Evolutionary conservation across 306 rosid species (phyloP), one percentile per base, ranked within the genome.

Genomic region (Herpetospermum pedunculosum): DNA sequence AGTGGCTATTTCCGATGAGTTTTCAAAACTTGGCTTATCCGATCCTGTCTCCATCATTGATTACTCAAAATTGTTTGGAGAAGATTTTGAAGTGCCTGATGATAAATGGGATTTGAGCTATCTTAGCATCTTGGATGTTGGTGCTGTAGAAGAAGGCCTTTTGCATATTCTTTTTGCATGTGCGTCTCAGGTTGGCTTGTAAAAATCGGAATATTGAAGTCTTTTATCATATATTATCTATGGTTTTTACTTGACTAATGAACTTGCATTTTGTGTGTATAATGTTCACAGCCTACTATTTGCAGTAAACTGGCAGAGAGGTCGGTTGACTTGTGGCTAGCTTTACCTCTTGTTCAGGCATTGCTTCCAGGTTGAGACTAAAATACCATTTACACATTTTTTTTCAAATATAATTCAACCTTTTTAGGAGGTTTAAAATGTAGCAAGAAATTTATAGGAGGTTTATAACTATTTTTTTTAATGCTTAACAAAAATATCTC

Each of bases 111-210:
- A 88, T 81, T 80, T 81, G 77, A 87, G 88, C 87, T 87, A 86
- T 83, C 87, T 87, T 62, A 92, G 84, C 81, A 79, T 87, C 77
- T 74, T 92, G 80, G 98, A 92, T 83, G 53, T 90, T 43, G 96
- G 84, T 49, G 96, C 90, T 4, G 96, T 90, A 77, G 98, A 92
- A 82, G 98, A 92, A 83, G 97, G 97, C 79, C 83, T 92, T 80
- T 77, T 90, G 72, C 96, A 92, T 44, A 84, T 92, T 81, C 92
- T 92, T 74, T 92, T 84, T 88, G 89, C 92, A 78, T 90, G 92
- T 80, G 97, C 96, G 26, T 87, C 97, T 38, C 98, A 92, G 97
- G 98, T 92, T 86, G 50, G 67, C 38, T 83, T 65, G 44, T 84
- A 30, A 62, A 60, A 21, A 78, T 55, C 52, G 82, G 80, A 77